phyloP scores from a whole-genome alignment of 1,284 basidiomycete genomes.

The Sanguinoderma infundibulare region DNA sequence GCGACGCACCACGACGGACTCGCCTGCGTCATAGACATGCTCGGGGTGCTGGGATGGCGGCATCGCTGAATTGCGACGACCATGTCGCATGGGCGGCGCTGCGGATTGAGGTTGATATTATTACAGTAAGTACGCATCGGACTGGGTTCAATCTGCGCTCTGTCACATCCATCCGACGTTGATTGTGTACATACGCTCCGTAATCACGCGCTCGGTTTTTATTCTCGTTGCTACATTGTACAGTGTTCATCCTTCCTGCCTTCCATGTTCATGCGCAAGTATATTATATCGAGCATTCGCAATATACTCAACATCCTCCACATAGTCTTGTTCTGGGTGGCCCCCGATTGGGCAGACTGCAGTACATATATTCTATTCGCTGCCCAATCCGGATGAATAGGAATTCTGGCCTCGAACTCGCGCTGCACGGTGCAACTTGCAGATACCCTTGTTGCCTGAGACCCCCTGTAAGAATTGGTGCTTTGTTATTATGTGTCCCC shows the following conservation, averaged over 20 bases:
- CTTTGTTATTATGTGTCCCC: too few relatives aligned
- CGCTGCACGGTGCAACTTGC: too few relatives aligned
- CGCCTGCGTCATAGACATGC: constrained; percentile 20
- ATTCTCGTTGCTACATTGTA: constrained; percentile 26
- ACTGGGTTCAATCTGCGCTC: constrained; percentile 18
- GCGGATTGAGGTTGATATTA: constrained; percentile 16
- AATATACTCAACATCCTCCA: not conserved
- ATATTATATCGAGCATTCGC: constrained; percentile 14
- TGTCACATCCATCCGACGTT: constrained; percentile 12
- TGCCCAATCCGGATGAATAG: not conserved
- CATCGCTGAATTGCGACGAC: constrained; percentile 6
- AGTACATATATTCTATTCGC: constrained; percentile 1
- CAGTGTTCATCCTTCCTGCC: constrained; percentile 10
- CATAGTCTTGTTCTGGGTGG: not conserved
- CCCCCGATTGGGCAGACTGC: not conserved
- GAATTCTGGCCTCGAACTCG: too few relatives aligned
- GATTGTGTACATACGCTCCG: constrained; percentile 25
- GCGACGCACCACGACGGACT: constrained; percentile 7
- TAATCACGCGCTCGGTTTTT: constrained; percentile 17
- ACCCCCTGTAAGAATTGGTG: too few relatives aligned
- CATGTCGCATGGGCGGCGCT: not conserved
- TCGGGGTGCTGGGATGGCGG: constrained; percentile 11
- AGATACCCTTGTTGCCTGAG: too few relatives aligned
- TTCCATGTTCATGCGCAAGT: constrained; percentile 16
- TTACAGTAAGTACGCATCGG: constrained; percentile 21